phyloP scores from a whole-genome alignment of 1,139 yeast genomes.

The Ogataea hybrid region DNA sequence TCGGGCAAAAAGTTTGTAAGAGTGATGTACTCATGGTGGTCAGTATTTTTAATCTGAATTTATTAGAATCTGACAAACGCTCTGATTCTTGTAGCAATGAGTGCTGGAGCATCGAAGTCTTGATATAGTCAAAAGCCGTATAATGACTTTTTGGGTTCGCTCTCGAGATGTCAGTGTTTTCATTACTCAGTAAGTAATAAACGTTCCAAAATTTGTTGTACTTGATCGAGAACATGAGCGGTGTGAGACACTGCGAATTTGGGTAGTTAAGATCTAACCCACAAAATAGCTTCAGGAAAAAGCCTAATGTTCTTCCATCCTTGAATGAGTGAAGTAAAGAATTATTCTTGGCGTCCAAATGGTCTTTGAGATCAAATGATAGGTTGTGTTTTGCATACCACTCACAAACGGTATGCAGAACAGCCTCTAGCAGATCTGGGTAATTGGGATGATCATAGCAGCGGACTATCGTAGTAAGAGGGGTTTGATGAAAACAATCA shows the following conservation, averaged over 20 bases:
- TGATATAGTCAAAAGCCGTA: constrained; percentile 52
- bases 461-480: constrained; percentile 71
- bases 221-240: constrained; percentile 68
- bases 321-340: constrained; percentile 70
- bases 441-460: constrained; percentile 80
- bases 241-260: constrained; percentile 62
- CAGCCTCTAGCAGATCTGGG: constrained; percentile 43
- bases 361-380: constrained; percentile 50
- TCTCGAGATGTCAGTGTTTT: constrained; percentile 42
- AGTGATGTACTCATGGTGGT: no score
- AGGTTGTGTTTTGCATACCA: constrained; percentile 37
- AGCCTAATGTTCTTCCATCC: constrained; percentile 23
- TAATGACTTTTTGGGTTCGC: constrained; percentile 43
- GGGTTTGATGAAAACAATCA: constrained; percentile 74
- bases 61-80: no score
- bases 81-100: no score
- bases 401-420: constrained; percentile 44
- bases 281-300: constrained; percentile 35
- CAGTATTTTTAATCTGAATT: no score
- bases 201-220: constrained; percentile 61
- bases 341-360: constrained; percentile 72
- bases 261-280: constrained; percentile 59
- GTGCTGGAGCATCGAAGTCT: constrained; percentile 11
- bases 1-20: no score
- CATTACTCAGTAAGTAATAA: constrained; percentile 22